phyloP scores from a whole-genome alignment of 495 filamentous ascomycete genomes.

The Pyrenopolyporus hunteri region DNA sequence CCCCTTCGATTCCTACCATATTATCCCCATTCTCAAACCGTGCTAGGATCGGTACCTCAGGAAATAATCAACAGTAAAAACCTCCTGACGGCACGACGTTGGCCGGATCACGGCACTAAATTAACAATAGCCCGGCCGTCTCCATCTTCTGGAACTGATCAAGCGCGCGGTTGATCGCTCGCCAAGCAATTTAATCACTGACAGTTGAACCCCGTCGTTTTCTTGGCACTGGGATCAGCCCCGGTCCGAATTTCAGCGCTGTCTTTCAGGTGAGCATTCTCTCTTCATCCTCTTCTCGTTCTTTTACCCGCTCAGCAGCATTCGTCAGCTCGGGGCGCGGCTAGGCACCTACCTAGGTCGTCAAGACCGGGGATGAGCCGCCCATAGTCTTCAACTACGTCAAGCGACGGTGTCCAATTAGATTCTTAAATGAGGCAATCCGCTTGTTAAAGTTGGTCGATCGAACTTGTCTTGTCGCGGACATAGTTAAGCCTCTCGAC shows the following conservation, averaged over 20 bases:
- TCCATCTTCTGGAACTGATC: slow-evolving; percentile 21
- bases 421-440: slow-evolving; percentile 21
- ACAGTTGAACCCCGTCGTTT: slow-evolving; percentile 16
- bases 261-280: slow-evolving; percentile 33
- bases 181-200: slow-evolving; percentile 25
- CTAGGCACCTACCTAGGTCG: slow-evolving; percentile 3
- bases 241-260: slow-evolving; percentile 3
- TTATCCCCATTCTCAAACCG: slow-evolving; percentile 1
- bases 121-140: slow-evolving; percentile 23
- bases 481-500: neutral
- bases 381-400: slow-evolving; percentile 13
- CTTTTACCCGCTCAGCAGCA: slow-evolving; percentile 12
- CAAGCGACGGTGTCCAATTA: slow-evolving; percentile 28
- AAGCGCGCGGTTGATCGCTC: slow-evolving; percentile 36
- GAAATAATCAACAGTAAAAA: neutral
- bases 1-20: neutral
- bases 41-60: neutral
- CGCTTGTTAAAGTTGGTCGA: slow-evolving; percentile 5
- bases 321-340: slow-evolving; percentile 36
- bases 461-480: neutral
- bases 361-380: slow-evolving; percentile 12
- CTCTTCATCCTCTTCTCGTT: too few species aligned
- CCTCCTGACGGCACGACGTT: slow-evolving; percentile 2
- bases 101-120: slow-evolving; percentile 29
- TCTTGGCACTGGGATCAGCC: slow-evolving; percentile 28